A percentile compares a stretch with the other conserved stretches of the same genome.
Evolutionary conservation across 352 stramenopile species (phyloP).

Genomic region (Phytophthora niederhauseri): DNA sequence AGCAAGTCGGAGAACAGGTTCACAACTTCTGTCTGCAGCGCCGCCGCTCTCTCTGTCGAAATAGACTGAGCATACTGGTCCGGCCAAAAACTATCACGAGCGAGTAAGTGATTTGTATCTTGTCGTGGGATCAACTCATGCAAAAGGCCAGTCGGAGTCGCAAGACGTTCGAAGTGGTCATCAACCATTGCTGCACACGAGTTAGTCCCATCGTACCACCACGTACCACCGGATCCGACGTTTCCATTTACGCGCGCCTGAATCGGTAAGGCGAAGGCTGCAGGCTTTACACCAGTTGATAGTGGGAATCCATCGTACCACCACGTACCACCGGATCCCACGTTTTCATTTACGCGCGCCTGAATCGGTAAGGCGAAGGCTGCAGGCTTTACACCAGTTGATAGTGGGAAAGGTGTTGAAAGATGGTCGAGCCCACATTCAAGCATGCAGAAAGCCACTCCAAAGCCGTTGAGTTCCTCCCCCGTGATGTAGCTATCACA

Average conservation of each 20-base stretch:
- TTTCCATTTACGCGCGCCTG: slow-evolving; percentile 17
- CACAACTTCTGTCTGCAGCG: slow-evolving; percentile 36
- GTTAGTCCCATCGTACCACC: slow-evolving; percentile 23
- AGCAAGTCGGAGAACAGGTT: slow-evolving; percentile 47
- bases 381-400: slow-evolving; percentile 24
- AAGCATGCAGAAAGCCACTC: slow-evolving; percentile 54
- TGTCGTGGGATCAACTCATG: slow-evolving; percentile 21
- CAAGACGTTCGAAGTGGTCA: slow-evolving; percentile 43
- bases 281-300: slow-evolving; percentile 25
- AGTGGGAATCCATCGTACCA: too few relatives aligned
- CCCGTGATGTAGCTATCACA: slow-evolving; percentile 20
- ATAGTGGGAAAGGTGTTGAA: slow-evolving; percentile 32
- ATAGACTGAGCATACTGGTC: slow-evolving; percentile 38
- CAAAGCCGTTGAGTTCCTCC: slow-evolving; percentile 58
- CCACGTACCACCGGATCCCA: background rate
- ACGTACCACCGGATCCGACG: background rate
- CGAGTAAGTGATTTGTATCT: slow-evolving; percentile 28
- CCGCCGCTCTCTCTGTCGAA: slow-evolving; percentile 29
- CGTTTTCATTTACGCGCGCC: slow-evolving; percentile 10
- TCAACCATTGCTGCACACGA: slow-evolving; percentile 26
- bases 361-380: slow-evolving; percentile 32
- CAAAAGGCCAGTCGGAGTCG: slow-evolving; percentile 31
- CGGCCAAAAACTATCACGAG: slow-evolving; percentile 10
- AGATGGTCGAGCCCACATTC: slow-evolving; percentile 36
- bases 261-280: slow-evolving; percentile 29